Evolutionary conservation across 2,329 filamentous ascomycete species (phyloP), one percentile per base, ranked within the genome.

Genomic region (Colletotrichum tropicicola): DNA sequence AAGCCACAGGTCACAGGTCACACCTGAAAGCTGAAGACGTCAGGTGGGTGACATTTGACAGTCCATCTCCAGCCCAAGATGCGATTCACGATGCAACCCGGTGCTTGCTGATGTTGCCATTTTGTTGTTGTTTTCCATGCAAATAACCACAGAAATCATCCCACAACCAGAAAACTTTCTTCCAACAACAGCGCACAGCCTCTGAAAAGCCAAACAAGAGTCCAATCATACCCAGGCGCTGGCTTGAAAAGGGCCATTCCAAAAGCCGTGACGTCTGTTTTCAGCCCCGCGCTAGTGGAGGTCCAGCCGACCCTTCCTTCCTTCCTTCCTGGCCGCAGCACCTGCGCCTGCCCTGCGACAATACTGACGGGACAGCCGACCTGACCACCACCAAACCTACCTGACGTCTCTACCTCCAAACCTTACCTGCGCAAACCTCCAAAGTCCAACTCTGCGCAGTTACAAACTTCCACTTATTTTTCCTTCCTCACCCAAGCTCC

Each of bases 231-330:
- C 37, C 5, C 13, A 41, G 37, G 21, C 13, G 6, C 23, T 15
- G 19, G 6, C 21, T 13, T 27, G 12, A 27, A 15, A 25, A 45
- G 12, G 19, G 6, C 43, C 12, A 13, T 10, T n/a, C 43, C 13
- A 55, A 52, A 44, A 30, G 35, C 43, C 35, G 61, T 65, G 61
- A 65, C 57, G 57, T 65, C 57, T 65, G 57, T 23, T 66, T 61
- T 62, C 59, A 63, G 59, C 63, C 59, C 63, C 63, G 59, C 59
- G 59, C 59, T 66, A 65, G 61, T 65, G 59, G 59, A 23, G 48
- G 44, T 37, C 53, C 49, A 61, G 57, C 57, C 27, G 57, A 51
- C 28, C 49, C 61, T 45, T 61, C 44, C 32, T 44, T 32, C 57
- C 41, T 49, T 32, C 45, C 30, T 13, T 51, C 28, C 23, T 23